Conservation (phyloP, 2,329 filamentous ascomycete genomes). For the Fusarium sarcochroum region DNA sequence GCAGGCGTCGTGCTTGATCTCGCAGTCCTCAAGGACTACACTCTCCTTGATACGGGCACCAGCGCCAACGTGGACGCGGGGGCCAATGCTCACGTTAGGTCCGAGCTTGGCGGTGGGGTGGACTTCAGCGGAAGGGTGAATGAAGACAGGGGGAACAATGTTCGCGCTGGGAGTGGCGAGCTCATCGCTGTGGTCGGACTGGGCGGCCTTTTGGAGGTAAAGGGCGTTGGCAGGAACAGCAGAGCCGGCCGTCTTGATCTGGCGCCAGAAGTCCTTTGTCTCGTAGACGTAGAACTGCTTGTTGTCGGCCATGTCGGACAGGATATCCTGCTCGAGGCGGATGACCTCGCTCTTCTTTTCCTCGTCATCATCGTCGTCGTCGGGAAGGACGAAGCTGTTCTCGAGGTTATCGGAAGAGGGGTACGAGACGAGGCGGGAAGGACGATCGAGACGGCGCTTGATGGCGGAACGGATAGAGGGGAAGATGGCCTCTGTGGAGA, state of each 20-base stretch:
- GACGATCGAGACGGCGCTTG: constrained; percentile 93
- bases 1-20: constrained; percentile 97
- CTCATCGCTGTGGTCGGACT: constrained; percentile 78
- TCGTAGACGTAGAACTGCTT: constrained; percentile 99
- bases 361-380: constrained; percentile 77
- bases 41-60: constrained; percentile 95
- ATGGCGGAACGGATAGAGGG: constrained; percentile 94
- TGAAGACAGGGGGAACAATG: constrained; percentile 93
- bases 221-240: constrained; percentile 97
- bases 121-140: constrained; percentile 90
- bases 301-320: constrained; percentile 94
- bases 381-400: constrained; percentile 65
- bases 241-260: constrained; percentile 99
- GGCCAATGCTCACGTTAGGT: constrained; percentile 95
- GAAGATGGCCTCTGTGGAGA: constrained; percentile 95
- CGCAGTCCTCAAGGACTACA: constrained; percentile 93
- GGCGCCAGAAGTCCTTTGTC: constrained; percentile 99
- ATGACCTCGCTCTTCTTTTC: constrained; percentile 88
- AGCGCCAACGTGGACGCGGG: constrained; percentile 86
- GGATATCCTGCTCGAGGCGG: constrained; percentile 95
- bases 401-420: constrained; percentile 95
- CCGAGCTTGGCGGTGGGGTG: constrained; percentile 97
- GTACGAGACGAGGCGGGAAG: constrained; percentile 88
- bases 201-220: constrained; percentile 94
- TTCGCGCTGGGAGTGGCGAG: constrained; percentile 86